Evolutionary conservation across 768 basidiomycete genomes (phyloP).

Genomic region (Dioszegia crocea): DNA sequence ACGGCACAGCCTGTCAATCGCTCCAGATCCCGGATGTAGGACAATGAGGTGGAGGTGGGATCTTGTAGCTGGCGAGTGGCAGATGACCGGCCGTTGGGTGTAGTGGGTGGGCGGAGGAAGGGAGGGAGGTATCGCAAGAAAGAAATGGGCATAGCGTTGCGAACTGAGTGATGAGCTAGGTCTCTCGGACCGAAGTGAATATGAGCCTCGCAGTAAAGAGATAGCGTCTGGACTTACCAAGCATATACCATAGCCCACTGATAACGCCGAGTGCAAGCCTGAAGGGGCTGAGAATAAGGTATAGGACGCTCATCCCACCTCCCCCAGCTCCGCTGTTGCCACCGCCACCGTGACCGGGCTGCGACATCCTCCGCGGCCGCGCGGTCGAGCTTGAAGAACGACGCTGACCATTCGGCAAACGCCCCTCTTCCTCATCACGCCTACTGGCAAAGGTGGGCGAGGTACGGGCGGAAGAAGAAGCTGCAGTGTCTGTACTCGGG

Average conservation of each 20-base stretch:
- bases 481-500: slow-evolving; percentile 13
- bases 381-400: not conserved
- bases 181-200: not conserved
- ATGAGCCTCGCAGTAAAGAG: not conserved
- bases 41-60: slow-evolving; percentile 23
- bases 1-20: slow-evolving; percentile 23
- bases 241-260: slow-evolving; percentile 39
- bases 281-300: slow-evolving; percentile 31
- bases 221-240: slow-evolving; percentile 31
- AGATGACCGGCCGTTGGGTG: slow-evolving; percentile 1
- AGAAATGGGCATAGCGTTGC: slow-evolving; percentile 42
- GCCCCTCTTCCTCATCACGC: not conserved
- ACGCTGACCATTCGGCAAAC: not conserved
- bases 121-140: slow-evolving; percentile 40
- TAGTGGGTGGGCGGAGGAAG: slow-evolving; percentile 42
- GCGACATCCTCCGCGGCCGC: not conserved
- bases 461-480: slow-evolving; percentile 8
- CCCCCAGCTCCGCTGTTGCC: not conserved
- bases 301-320: slow-evolving; percentile 12
- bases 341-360: slow-evolving; percentile 17
- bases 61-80: slow-evolving; percentile 17
- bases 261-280: slow-evolving; percentile 29
- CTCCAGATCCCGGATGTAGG: slow-evolving; percentile 34
- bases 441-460: not conserved
- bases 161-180: slow-evolving; percentile 21